A percentile compares a stretch with the other conserved stretches of the same genome.
Conservation (phyloP, 2,329 filamentous ascomycete genomes). For the Hymenoscyphus linearis region DNA sequence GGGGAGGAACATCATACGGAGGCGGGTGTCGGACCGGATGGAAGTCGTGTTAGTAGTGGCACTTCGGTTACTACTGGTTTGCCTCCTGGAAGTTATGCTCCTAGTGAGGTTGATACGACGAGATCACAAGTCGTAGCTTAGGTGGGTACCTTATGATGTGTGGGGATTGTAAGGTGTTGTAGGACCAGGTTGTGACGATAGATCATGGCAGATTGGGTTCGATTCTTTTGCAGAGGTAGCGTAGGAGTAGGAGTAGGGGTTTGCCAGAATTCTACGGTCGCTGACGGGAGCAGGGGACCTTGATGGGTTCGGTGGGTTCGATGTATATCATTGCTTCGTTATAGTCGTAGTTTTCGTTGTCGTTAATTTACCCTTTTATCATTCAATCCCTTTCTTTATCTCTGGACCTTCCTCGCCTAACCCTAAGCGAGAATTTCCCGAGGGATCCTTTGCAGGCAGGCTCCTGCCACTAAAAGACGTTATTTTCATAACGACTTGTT, state of each 20-base stretch:
- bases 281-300: too few relatives aligned
- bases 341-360: too few relatives aligned
- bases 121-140: conserved; percentile 16
- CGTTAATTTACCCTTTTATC: too few relatives aligned
- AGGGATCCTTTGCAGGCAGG: too few relatives aligned
- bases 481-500: too few relatives aligned
- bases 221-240: not conserved
- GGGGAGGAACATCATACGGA: conserved; percentile 14
- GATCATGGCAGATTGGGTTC: too few relatives aligned
- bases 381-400: too few relatives aligned
- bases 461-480: too few relatives aligned
- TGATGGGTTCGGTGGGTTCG: too few relatives aligned
- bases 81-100: conserved; percentile 2
- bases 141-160: not conserved
- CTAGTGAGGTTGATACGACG: conserved; percentile 5
- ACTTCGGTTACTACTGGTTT: conserved; percentile 21
- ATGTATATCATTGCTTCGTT: too few relatives aligned
- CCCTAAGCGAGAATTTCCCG: too few relatives aligned
- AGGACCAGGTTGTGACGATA: not conserved
- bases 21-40: conserved; percentile 11
- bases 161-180: not conserved
- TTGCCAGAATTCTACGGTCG: not conserved
- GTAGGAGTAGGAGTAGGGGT: not conserved
- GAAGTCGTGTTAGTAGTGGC: conserved; percentile 24
- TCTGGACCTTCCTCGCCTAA: too few relatives aligned